phyloP scores from a whole-genome alignment of 139 green algal species.

The Tetradesmus obliquus region DNA sequence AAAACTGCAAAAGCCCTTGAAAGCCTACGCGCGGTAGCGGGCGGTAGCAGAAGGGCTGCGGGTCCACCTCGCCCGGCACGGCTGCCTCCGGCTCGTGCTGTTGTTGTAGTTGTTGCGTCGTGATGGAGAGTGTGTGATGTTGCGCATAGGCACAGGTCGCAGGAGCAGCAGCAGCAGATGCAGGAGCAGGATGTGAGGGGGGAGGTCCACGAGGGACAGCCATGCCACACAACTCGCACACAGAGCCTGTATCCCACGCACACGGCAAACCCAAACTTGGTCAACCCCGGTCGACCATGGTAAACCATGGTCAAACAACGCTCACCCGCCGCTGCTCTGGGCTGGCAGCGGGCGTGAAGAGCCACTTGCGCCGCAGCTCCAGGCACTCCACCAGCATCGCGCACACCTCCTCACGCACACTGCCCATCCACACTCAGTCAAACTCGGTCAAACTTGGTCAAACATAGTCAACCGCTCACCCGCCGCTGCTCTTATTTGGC shows the following conservation, averaged over 20 bases:
- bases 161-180: background rate
- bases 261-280: background rate
- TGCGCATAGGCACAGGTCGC: background rate
- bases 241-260: background rate
- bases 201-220: too few relatives aligned
- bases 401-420: constrained; percentile 76
- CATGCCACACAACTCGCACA: too few relatives aligned
- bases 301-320: background rate
- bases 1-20: too few relatives aligned
- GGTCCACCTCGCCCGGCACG: constrained; percentile 60
- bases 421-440: background rate
- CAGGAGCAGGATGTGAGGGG: background rate
- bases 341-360: constrained; percentile 70
- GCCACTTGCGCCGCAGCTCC: constrained; percentile 88
- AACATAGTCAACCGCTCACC: background rate
- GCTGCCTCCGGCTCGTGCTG: constrained; percentile 72
- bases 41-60: constrained; percentile 76
- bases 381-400: constrained; percentile 86
- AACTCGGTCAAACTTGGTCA: background rate
- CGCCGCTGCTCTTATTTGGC: background rate
- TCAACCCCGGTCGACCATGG: background rate
- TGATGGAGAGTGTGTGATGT: background rate
- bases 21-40: constrained; percentile 48
- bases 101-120: background rate
- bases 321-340: constrained; percentile 34